A percentile compares a stretch with the other conserved stretches of the same genome.
These are phyloP conservation scores for Haplosporangium sp. DNA, from an alignment of 371 early-diverging fungal genomes.

Conservation along the genomic window DNA sequence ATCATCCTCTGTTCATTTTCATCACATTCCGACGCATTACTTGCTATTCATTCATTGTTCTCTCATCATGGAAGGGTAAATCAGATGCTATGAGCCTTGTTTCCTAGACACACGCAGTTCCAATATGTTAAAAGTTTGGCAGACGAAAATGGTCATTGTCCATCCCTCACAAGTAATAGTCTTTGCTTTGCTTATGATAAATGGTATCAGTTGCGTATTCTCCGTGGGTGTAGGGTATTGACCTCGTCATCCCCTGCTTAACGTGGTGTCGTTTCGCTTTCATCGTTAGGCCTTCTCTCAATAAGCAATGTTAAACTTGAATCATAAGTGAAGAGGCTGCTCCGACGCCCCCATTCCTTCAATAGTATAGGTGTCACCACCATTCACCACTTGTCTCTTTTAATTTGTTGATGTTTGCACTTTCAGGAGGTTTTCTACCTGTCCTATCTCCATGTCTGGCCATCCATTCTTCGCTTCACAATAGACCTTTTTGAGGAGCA, in stretches of 20 bases:
- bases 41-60: too few species aligned
- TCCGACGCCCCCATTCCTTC: slow-evolving; percentile 36
- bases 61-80: too few species aligned
- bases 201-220: slow-evolving; percentile 27
- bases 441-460: not conserved
- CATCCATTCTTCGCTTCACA: slow-evolving; percentile 4
- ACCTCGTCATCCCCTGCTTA: slow-evolving; percentile 39
- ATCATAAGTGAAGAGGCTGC: slow-evolving; percentile 23
- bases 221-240: slow-evolving; percentile 31
- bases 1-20: too few species aligned
- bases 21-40: too few species aligned
- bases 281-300: slow-evolving; percentile 36
- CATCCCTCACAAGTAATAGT: slow-evolving; percentile 7
- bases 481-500: slow-evolving; percentile 21
- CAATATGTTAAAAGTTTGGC: too few species aligned
- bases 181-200: slow-evolving; percentile 9
- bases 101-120: too few species aligned
- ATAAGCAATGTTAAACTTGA: slow-evolving; percentile 30
- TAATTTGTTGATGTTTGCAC: too few species aligned
- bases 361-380: slow-evolving; percentile 29
- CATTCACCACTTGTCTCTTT: not conserved
- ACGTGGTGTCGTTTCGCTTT: slow-evolving; percentile 39
- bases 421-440: too few species aligned
- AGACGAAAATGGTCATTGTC: slow-evolving; percentile 32
- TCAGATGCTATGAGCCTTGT: too few species aligned